These are phyloP conservation scores for Aspergillus biplanus DNA, from an alignment of 495 filamentous ascomycete genomes.

Conservation along the genomic window DNA sequence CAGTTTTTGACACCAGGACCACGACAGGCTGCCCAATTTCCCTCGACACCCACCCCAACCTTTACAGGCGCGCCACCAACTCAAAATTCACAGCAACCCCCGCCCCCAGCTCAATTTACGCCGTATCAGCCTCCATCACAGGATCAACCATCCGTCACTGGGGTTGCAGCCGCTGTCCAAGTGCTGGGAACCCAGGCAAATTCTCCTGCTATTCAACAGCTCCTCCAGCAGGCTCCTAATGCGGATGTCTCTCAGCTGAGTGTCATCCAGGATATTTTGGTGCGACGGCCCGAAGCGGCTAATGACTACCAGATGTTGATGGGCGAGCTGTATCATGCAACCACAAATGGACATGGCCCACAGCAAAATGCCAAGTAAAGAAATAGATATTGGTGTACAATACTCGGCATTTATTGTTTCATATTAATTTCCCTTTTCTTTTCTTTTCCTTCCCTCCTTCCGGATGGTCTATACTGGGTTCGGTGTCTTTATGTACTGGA, in stretches of 20 bases:
- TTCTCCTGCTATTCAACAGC: slow-evolving; percentile 65
- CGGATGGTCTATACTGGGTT: slow-evolving; percentile 6
- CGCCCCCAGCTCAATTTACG: slow-evolving; percentile 30
- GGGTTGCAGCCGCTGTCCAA: slow-evolving; percentile 40
- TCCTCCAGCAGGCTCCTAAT: slow-evolving; percentile 66
- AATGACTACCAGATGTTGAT: slow-evolving; percentile 41
- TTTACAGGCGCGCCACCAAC: slow-evolving; percentile 24
- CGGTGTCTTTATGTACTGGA: slow-evolving; percentile 14
- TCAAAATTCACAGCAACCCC: slow-evolving; percentile 41
- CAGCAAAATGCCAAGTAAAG: slow-evolving; percentile 28
- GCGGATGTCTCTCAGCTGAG: slow-evolving; percentile 66
- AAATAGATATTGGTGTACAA: slow-evolving; percentile 23
- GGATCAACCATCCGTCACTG: slow-evolving; percentile 26
- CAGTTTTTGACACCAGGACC: slow-evolving; percentile 36
- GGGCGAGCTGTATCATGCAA: slow-evolving; percentile 43
- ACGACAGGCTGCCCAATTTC: slow-evolving; percentile 28
- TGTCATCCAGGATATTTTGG: slow-evolving; percentile 62
- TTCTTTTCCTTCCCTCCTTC: slow-evolving; percentile 2
- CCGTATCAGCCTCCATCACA: slow-evolving; percentile 16
- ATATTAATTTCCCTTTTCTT: not conserved
- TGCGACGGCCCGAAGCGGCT: slow-evolving; percentile 52
- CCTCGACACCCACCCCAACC: slow-evolving; percentile 32
- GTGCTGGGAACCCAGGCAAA: slow-evolving; percentile 62
- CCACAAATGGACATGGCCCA: slow-evolving; percentile 38
- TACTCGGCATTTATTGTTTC: slow-evolving; percentile 16